A percentile compares a stretch with the other conserved stretches of the same genome.
Conservation (phyloP, 2,329 filamentous ascomycete genomes). For the Claviceps sp. region DNA sequence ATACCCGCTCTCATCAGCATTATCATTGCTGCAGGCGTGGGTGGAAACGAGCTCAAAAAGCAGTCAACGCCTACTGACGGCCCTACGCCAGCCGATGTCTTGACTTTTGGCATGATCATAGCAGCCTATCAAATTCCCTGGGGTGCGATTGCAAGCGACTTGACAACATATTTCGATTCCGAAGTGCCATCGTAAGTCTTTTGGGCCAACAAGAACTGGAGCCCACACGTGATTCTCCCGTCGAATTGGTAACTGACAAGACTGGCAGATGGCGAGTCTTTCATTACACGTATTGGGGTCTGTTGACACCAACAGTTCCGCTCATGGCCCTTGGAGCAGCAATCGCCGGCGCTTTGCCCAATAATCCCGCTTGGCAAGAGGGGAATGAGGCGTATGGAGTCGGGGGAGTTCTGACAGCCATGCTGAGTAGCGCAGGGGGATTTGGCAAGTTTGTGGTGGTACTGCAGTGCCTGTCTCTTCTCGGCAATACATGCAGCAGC, state of each 20-base stretch:
- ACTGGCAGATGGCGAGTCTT: constrained; percentile 29
- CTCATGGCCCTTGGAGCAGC: constrained; percentile 52
- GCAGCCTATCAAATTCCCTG: constrained; percentile 52
- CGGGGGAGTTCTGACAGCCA: constrained; percentile 45
- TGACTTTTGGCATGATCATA: constrained; percentile 47
- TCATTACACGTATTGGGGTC: constrained; percentile 41
- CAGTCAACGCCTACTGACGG: constrained; percentile 29
- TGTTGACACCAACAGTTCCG: constrained; percentile 39
- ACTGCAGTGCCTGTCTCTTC: constrained; percentile 39
- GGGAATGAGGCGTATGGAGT: constrained; percentile 40
- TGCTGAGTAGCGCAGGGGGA: constrained; percentile 42
- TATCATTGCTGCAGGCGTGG: constrained; percentile 39
- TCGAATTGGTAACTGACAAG: constrained; percentile 3
- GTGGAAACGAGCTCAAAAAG: constrained; percentile 32
- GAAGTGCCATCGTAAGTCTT: constrained; percentile 33
- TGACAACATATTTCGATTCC: constrained; percentile 47
- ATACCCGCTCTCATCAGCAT: constrained; percentile 42
- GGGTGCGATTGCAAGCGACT: constrained; percentile 43
- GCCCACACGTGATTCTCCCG: background rate
- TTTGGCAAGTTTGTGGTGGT: constrained; percentile 51
- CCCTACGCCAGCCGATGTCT: constrained; percentile 30
- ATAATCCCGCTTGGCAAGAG: constrained; percentile 37
- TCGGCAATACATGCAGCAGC: constrained; percentile 46
- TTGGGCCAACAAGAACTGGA: too few relatives aligned
- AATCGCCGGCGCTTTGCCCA: constrained; percentile 46